Evolutionary conservation across 2,329 filamentous ascomycete genomes (phyloP).

Genomic region (Calonectria hongkongensis): DNA sequence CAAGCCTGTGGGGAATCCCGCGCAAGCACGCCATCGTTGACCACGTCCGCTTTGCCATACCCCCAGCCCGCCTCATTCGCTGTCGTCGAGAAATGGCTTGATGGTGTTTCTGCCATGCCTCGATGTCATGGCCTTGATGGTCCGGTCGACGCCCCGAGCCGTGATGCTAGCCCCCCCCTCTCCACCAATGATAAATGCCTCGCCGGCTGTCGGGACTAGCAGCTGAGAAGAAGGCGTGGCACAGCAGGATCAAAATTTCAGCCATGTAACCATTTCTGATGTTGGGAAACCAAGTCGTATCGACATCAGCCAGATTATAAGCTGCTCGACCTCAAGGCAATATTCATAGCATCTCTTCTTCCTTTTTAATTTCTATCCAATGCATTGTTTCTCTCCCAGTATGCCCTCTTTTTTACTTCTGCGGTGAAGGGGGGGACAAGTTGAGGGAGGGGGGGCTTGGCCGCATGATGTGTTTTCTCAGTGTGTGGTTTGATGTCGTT

Average conservation of each 20-base stretch:
- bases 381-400: not conserved
- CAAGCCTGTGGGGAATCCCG: constrained; percentile 36
- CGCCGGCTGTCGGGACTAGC: constrained; percentile 36
- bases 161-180: not conserved
- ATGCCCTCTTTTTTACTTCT: not conserved
- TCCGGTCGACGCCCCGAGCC: constrained; percentile 20
- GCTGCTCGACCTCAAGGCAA: not conserved
- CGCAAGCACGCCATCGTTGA: constrained; percentile 44
- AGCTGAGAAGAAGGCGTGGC: not conserved
- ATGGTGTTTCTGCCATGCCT: constrained; percentile 30
- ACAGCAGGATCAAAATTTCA: not conserved
- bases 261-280: not conserved
- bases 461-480: constrained; percentile 34
- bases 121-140: constrained; percentile 2
- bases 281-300: not conserved
- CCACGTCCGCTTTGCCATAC: constrained; percentile 28
- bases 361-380: not conserved
- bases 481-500: constrained; percentile 17
- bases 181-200: constrained; percentile 37
- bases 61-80: constrained; percentile 35
- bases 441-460: constrained; percentile 9
- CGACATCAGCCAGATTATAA: too few species aligned
- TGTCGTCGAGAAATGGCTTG: constrained; percentile 38
- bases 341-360: not conserved
- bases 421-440: not conserved